Conservation (phyloP, 805 yeast species). For the Dipodascus albidus region DNA sequence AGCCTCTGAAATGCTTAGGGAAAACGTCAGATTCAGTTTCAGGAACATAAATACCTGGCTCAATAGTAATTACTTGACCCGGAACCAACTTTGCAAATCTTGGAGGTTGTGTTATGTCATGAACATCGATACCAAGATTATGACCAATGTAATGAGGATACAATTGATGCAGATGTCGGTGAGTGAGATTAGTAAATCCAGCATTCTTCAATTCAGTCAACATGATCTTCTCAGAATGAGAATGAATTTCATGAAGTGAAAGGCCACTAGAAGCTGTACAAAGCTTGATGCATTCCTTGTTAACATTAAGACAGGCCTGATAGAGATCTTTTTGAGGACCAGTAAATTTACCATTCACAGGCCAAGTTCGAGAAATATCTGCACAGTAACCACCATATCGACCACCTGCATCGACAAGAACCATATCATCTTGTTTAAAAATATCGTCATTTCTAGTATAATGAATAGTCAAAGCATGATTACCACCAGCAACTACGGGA, state of each 20-base stretch:
- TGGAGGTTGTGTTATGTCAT: constrained; percentile 29
- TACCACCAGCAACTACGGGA: constrained; percentile 94
- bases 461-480: constrained; percentile 82
- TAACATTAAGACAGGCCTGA: constrained; percentile 76
- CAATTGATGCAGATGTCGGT: constrained; percentile 28
- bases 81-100: constrained; percentile 40
- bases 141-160: constrained; percentile 97
- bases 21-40: constrained; percentile 38
- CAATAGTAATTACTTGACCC: constrained; percentile 86
- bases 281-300: constrained; percentile 60
- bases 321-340: constrained; percentile 77
- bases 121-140: constrained; percentile 80
- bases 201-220: constrained; percentile 55
- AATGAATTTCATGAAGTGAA: constrained; percentile 68
- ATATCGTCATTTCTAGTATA: constrained; percentile 87
- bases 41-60: constrained; percentile 93
- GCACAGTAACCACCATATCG: constrained; percentile 88
- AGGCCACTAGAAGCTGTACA: constrained; percentile 44
- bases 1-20: constrained; percentile 73
- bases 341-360: constrained; percentile 62
- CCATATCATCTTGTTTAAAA: constrained; percentile 66
- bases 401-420: constrained; percentile 93
- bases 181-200: constrained; percentile 41
- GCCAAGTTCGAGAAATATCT: constrained; percentile 97
- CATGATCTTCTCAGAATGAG: constrained; percentile 47